Evolutionary conservation across 2,329 filamentous ascomycete species (phyloP), one percentile per base, ranked within the genome.

Genomic region (Juglanconis sp.): DNA sequence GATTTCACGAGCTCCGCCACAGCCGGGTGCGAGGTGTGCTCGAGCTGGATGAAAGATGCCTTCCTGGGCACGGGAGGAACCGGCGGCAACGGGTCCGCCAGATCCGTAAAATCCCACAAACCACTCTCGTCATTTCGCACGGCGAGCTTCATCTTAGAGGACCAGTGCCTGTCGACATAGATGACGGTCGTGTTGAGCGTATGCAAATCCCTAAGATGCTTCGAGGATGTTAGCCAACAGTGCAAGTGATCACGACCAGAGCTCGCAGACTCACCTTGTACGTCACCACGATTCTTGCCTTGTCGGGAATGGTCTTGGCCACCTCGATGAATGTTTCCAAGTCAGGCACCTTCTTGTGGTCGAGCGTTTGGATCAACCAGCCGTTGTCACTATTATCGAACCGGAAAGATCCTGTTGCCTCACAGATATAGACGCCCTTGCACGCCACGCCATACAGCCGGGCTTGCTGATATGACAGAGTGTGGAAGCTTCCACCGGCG

Each of bases 401-500:
- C 54, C 93, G 88, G 81, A 98, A 99, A 0, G 95, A 96, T 3
- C 95, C 95, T 2, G 62, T 64, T 13, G 94, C 91, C 75, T 99
- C 95, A 70, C 93, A 98, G 61, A 98, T 89, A 71, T 91, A 99
- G 17, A 99, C 92, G 38, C 95, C 95, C 72, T 92, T 89, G 68
- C 92, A 90, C 9, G 93, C 88, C 60, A 99, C 93, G 38, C 93
- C 94, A 72, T 97, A 98, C 4, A 97, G 83, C 9, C 95, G 88
- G n/a, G 95, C 92, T 75, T 98, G 93, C 72, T 99, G 95, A 73
- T 99, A 99, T 1, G 96, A 99, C 17, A 99, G 80, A 71, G 96
- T 87, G 77, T 99, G 96, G 79, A 99, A 98, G 61, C 92, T 94
- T 31, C 88, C 95, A 24, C 95, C 96, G 47, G 93, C 91, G 48